Base-by-base conservation (phyloP, 768 basidiomycete species). In the Leccinum disarticulatum region DNA sequence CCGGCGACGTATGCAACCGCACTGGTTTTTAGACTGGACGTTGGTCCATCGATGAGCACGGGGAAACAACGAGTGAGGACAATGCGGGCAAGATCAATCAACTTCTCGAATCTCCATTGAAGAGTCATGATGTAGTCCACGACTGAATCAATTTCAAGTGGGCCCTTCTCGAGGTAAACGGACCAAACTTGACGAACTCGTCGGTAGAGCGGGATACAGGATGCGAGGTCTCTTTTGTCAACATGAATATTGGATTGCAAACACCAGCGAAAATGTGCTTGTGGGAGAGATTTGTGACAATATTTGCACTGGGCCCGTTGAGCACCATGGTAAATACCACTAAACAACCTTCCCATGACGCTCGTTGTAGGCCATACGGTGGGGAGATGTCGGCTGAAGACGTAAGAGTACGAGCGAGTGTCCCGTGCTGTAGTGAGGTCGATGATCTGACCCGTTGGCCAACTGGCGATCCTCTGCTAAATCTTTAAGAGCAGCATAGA, bases 281-380 rank as follows among this genome's bases (percentile, higher is more conserved):
- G 63, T 89, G 87, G 7, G 90, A 90, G n/a, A 96, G 77, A 6
- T 75, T 72, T 3, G 80, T 83, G 19, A 94, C 93, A 27, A 83
- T 66, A 60, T 82, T 79, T 1, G 85, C 83, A 66, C 94, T 94
- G 15, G 81, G 75, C 1, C 75, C 76, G 67, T 97, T 93, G 52
- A 99, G 81, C 6, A 90, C 86, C 94, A 97, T 98, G 6, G 94
- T 97, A 73, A 98, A 99, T 0, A 93, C 88, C 97, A 99, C 98
- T 58, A 98, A 70, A 71, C 91, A 96, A 2, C 97, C 96, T 73
- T 98, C 97, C 92, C 93, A 98, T 19, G 98, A 77, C 1, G 92
- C 87, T 41, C 97, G 80, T 35, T 94, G 84, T 10, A 98, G 76
- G 27, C 93, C 87, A 65, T 91, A 98, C 30, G 80, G 74, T 38